phyloP scores from a whole-genome alignment of 2,329 filamentous ascomycete species.

The Diplodia seriata region DNA sequence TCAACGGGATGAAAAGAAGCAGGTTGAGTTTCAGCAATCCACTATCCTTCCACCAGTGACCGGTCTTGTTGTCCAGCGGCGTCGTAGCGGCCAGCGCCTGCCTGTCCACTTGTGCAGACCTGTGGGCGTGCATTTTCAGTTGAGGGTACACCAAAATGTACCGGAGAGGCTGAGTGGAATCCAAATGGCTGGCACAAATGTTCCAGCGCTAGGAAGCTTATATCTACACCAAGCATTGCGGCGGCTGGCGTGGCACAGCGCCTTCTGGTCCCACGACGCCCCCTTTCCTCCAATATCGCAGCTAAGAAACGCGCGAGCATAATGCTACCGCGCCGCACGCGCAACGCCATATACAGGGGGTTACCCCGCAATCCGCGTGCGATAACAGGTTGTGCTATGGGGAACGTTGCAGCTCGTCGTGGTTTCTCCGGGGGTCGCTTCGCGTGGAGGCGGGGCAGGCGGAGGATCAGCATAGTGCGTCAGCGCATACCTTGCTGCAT shows the following conservation, averaged over 20 bases:
- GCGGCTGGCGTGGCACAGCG: constrained; percentile 4
- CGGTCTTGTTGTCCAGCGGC: constrained; percentile 23
- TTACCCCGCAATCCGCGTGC: constrained; percentile 16
- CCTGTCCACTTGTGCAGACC: constrained; percentile 6
- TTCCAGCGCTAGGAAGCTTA: constrained; percentile 11
- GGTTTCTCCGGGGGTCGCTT: constrained; percentile 19
- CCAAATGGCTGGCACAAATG: not conserved
- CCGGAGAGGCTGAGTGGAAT: not conserved
- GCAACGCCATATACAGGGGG: not conserved
- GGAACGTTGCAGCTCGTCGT: constrained; percentile 12
- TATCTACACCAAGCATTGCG: not conserved
- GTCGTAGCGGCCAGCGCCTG: constrained; percentile 25
- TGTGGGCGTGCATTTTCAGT: constrained; percentile 14
- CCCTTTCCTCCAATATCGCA: not conserved
- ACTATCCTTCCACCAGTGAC: constrained; percentile 26
- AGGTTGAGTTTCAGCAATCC: constrained; percentile 23
- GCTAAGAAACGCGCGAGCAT: not conserved
- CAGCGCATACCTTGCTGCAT: not conserved
- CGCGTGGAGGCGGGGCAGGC: constrained; percentile 12
- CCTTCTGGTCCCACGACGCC: not conserved
- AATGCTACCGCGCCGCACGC: constrained; percentile 12
- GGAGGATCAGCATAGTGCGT: constrained; percentile 8
- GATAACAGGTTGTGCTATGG: constrained; percentile 8
- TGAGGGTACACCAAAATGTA: not conserved
- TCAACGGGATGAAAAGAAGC: constrained; percentile 23